phyloP scores from a whole-genome alignment of 805 yeast genomes.

The Sporopachydermia quercuum region DNA sequence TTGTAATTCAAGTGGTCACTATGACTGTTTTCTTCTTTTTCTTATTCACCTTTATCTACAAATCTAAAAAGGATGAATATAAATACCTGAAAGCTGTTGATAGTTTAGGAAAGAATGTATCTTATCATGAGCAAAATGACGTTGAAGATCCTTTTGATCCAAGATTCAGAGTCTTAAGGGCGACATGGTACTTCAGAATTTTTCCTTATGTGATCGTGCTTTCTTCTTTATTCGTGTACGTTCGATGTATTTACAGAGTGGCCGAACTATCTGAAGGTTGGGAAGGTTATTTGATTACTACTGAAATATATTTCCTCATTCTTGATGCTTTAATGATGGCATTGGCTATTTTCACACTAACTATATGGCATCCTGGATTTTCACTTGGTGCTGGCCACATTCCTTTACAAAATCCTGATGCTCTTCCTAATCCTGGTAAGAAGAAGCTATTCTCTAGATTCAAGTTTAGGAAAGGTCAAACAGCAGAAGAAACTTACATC shows the following conservation, averaged over 20 bases:
- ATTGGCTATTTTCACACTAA: constrained; percentile 28
- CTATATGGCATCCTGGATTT: constrained; percentile 50
- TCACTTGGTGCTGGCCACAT: constrained; percentile 27
- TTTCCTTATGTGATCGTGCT: constrained; percentile 31
- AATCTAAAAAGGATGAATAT: background rate
- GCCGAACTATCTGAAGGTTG: constrained; percentile 64
- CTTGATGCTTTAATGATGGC: constrained; percentile 52
- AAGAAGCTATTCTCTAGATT: too few species aligned
- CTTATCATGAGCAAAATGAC: constrained; percentile 3
- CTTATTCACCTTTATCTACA: constrained; percentile 30
- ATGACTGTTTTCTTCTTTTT: constrained; percentile 46
- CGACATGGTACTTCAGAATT: constrained; percentile 21
- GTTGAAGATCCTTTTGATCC: constrained; percentile 22
- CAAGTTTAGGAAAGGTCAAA: too few species aligned
- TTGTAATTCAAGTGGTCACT: constrained; percentile 60
- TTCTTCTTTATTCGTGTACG: constrained; percentile 38
- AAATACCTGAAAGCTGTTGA: background rate
- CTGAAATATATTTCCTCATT: constrained; percentile 42
- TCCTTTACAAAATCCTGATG: too few species aligned
- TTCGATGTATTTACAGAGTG: constrained; percentile 61
- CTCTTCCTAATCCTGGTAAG: too few species aligned
- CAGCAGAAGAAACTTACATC: too few species aligned
- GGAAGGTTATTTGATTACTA: constrained; percentile 46
- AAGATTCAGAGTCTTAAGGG: constrained; percentile 22
- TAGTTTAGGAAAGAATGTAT: background rate